Percentiles rank a stretch among this genome's conserved stretches.
Evolutionary conservation across 2,329 filamentous ascomycete species (phyloP).

Genomic region (Acarospora socialis): DNA sequence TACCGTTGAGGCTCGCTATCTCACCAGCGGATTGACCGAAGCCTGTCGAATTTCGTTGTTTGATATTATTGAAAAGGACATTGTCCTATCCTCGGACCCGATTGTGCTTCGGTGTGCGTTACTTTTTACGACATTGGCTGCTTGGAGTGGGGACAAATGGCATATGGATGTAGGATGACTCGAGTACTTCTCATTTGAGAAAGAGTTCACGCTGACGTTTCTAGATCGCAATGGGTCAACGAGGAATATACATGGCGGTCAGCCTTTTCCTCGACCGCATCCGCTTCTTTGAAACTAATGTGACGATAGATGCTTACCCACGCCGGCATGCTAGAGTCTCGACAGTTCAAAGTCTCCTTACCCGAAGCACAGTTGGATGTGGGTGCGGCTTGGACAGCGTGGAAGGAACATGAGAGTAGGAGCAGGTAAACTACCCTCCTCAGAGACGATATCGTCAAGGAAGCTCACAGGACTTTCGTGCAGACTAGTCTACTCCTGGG

Average conservation of each 20-base stretch:
- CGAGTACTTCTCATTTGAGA: not conserved
- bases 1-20: slow-evolving; percentile 48
- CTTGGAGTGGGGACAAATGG: slow-evolving; percentile 65
- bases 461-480: slow-evolving; percentile 14
- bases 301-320: slow-evolving; percentile 51
- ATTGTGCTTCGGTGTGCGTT: slow-evolving; percentile 51
- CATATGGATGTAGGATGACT: slow-evolving; percentile 43
- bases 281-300: slow-evolving; percentile 4
- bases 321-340: slow-evolving; percentile 49
- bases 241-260: slow-evolving; percentile 55
- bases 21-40: slow-evolving; percentile 53
- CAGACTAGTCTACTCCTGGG: slow-evolving; percentile 61
- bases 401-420: slow-evolving; percentile 50
- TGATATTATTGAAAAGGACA: slow-evolving; percentile 57
- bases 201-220: slow-evolving; percentile 6
- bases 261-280: slow-evolving; percentile 17
- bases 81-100: slow-evolving; percentile 51
- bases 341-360: slow-evolving; percentile 32
- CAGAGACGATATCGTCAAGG: slow-evolving; percentile 8
- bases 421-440: slow-evolving; percentile 36
- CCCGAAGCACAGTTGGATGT: slow-evolving; percentile 30
- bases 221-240: slow-evolving; percentile 53
- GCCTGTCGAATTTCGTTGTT: slow-evolving; percentile 59
- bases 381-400: slow-evolving; percentile 46
- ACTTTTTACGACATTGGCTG: slow-evolving; percentile 52